Percentiles rank a stretch among this genome's conserved stretches.
Conservation (phyloP, 2,329 filamentous ascomycete genomes). For the Aspergillus japonicus region DNA sequence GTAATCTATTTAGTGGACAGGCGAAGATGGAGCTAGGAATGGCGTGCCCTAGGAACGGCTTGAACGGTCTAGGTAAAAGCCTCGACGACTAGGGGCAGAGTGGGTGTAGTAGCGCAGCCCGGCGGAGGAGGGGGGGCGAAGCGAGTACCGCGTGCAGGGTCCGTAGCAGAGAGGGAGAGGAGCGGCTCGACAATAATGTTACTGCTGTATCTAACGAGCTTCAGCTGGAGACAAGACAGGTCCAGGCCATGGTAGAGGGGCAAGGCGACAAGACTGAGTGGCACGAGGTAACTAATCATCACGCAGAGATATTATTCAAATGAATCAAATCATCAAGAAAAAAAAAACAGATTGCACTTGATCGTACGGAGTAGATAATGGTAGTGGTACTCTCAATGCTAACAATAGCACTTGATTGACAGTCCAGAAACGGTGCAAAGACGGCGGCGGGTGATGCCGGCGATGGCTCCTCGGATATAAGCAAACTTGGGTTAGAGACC, state of each 20-base stretch:
- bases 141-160: constrained; percentile 30
- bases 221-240: not conserved
- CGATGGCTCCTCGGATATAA: constrained; percentile 11
- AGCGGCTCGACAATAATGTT: not conserved
- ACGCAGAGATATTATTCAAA: not conserved
- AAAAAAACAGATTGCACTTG: not conserved
- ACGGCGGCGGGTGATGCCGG: constrained; percentile 28
- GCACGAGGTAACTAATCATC: constrained; percentile 7
- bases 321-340: not conserved
- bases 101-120: constrained; percentile 38
- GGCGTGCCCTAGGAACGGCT: constrained; percentile 37
- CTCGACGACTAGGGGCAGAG: constrained; percentile 30
- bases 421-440: not conserved
- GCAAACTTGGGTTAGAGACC: not conserved
- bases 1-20: constrained; percentile 19
- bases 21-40: constrained; percentile 24
- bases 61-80: constrained; percentile 27
- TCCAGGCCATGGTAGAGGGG: not conserved
- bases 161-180: constrained; percentile 9
- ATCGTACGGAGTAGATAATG: not conserved
- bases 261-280: not conserved
- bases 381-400: not conserved
- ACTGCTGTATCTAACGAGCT: not conserved
- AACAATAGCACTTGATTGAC: constrained; percentile 10
- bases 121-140: constrained; percentile 29